Conservation (phyloP, 2,329 filamentous ascomycete species). For the Arthrocladium fulminans region DNA sequence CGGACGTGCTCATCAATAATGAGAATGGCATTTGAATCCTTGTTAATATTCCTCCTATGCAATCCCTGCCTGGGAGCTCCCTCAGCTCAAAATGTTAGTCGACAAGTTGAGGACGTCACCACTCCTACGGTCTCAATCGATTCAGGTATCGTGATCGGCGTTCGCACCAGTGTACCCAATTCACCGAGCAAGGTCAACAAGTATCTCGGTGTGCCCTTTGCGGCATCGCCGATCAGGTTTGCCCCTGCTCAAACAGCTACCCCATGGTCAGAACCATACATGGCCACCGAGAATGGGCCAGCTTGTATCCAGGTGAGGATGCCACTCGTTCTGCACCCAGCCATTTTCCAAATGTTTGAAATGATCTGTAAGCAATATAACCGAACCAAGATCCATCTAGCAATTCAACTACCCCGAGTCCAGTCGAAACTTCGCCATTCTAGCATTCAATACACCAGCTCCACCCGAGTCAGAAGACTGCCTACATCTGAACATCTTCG, state of each 20-base stretch:
- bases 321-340: too few species aligned
- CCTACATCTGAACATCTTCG: conserved; percentile 34
- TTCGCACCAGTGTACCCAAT: conserved; percentile 22
- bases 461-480: conserved; percentile 32
- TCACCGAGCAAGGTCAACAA: conserved; percentile 22
- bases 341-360: conserved; percentile 1
- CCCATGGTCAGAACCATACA: conserved; percentile 17
- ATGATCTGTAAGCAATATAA: not conserved
- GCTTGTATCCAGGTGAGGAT: conserved; percentile 27
- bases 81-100: not conserved
- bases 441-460: conserved; percentile 19
- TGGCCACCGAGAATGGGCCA: conserved; percentile 23
- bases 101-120: not conserved
- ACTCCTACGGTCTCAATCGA: conserved; percentile 23
- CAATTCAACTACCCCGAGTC: conserved; percentile 21
- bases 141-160: conserved; percentile 25
- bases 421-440: conserved; percentile 25
- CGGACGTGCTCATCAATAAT: too few species aligned
- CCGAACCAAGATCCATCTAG: not conserved
- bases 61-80: not conserved
- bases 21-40: too few species aligned
- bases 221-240: conserved; percentile 24
- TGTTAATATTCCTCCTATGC: not conserved
- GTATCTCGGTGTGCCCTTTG: conserved; percentile 28
- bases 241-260: conserved; percentile 18